Base-by-base conservation (phyloP, 345 rosid genomes). In the Syzygium aromaticum region DNA sequence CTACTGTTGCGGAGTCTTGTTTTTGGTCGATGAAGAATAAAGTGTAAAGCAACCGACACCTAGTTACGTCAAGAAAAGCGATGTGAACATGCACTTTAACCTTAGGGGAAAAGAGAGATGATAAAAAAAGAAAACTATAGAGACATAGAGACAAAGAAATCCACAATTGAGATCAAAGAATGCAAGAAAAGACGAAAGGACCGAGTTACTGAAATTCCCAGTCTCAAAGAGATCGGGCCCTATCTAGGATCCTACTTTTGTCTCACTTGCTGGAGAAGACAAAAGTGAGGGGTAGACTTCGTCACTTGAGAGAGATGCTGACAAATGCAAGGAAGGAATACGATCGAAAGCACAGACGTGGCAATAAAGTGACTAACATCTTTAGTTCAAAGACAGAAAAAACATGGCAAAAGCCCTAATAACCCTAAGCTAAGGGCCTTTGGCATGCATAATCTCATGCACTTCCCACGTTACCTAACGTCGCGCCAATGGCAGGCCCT, bases 11-110 rank as follows among this genome's bases (percentile, higher is more conserved):
- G 43, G 25, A 67, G 46, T 84, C 80, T 30, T 51, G n/a, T 63
- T 85, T 52, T 67, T 52, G 86, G 86, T 63, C 89, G 51, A 84
- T 33, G 86, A 84, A 89, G 94, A 94, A 92, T 90, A 94, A 94
- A 93, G 93, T 67, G 84, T 89, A 89, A 92, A 87, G 95, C 82
- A 57, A 84, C 91, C 91, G 92, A 91, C 94, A 93, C 86, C 85
- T 67, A 57, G 89, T 86, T 86, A 87, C 87, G 78, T 78, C 85
- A 59, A 40, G 87, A 92, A 51, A 91, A 90, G 91, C 85, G 90
- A 89, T 64, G 86, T 33, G 87, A 63, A 84, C 86, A 52, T 52
- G 59, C 59, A 53, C 59, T 84, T 52, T 56, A 17, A 84, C 86
- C 54, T 12, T 84, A 84, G 40, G 59, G 59, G 16, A 52, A n/a